Percentiles rank a stretch among this genome's conserved stretches.
Evolutionary conservation across 1,284 basidiomycete species (phyloP).

Genomic region (Papiliotrema laurentii): DNA sequence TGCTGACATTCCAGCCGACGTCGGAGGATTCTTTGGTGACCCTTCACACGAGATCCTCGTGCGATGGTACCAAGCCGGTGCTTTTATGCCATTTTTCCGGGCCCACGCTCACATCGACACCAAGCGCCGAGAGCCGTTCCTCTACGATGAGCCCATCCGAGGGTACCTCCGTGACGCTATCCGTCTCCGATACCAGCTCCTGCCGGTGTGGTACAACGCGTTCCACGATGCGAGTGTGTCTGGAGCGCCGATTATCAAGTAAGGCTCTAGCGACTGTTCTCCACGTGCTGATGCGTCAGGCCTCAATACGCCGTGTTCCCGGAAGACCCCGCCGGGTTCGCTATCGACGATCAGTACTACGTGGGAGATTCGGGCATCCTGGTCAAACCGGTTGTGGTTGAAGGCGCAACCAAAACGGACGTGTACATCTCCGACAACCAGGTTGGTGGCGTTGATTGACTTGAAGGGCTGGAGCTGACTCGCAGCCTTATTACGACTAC

Average conservation of each 20-base stretch:
- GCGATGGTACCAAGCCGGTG: slow-evolving; percentile 94
- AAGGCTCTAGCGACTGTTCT: slow-evolving; percentile 14
- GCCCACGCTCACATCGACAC: slow-evolving; percentile 98
- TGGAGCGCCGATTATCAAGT: slow-evolving; percentile 77
- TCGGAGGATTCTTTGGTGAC: slow-evolving; percentile 98
- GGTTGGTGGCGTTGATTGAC: slow-evolving; percentile 47
- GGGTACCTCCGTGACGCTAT: slow-evolving; percentile 73
- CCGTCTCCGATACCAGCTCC: slow-evolving; percentile 76
- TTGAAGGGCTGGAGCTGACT: not conserved
- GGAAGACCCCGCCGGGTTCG: slow-evolving; percentile 74
- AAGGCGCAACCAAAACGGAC: slow-evolving; percentile 64
- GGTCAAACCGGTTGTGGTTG: slow-evolving; percentile 82
- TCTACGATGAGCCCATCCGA: slow-evolving; percentile 84
- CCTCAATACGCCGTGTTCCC: slow-evolving; percentile 95
- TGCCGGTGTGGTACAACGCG: slow-evolving; percentile 95
- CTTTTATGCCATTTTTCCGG: slow-evolving; percentile 95
- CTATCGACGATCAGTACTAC: slow-evolving; percentile 91
- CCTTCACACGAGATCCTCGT: slow-evolving; percentile 90
- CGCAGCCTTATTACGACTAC: slow-evolving; percentile 90
- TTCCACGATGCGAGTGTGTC: slow-evolving; percentile 79
- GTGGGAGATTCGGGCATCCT: slow-evolving; percentile 83
- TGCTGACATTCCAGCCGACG: slow-evolving; percentile 64
- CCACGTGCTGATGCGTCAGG: slow-evolving; percentile 47
- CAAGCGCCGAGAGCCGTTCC: slow-evolving; percentile 92
- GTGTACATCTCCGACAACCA: slow-evolving; percentile 88